phyloP scores from a whole-genome alignment of 805 yeast species.

The Saturnispora zaruensis region DNA sequence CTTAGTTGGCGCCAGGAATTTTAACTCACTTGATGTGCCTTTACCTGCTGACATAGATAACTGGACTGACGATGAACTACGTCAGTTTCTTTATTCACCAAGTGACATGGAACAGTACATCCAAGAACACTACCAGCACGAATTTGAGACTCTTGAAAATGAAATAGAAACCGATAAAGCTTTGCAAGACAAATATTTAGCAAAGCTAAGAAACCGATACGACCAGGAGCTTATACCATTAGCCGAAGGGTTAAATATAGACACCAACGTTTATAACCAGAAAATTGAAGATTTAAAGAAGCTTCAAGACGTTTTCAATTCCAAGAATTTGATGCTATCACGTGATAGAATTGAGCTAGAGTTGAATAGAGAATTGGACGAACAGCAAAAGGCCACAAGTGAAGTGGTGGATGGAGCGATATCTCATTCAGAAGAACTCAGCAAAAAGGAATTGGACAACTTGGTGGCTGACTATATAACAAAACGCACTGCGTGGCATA shows the following conservation, averaged over 20 bases:
- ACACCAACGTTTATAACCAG: conserved; percentile 2
- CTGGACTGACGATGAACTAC: conserved; percentile 4
- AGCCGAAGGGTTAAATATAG: conserved; percentile 1
- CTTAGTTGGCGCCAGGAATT: not conserved
- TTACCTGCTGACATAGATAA: not conserved
- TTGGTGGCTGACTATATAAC: conserved; percentile 41
- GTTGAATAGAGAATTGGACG: conserved; percentile 3
- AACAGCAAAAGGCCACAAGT: conserved; percentile 7
- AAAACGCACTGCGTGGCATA: conserved; percentile 35
- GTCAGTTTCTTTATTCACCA: conserved; percentile 2
- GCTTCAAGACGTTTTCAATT: conserved; percentile 1
- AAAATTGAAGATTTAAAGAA: not conserved
- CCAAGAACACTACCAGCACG: conserved; percentile 10
- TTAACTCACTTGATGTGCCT: conserved; percentile 2
- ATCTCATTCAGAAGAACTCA: conserved; percentile 2
- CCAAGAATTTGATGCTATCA: not conserved
- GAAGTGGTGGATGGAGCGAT: conserved; percentile 1
- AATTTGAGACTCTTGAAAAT: conserved; percentile 10
- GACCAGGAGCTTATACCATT: conserved; percentile 3
- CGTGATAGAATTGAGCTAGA: not conserved
- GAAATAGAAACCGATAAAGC: conserved; percentile 29
- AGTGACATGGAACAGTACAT: conserved; percentile 18
- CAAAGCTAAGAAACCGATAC: conserved; percentile 20
- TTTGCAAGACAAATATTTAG: conserved; percentile 31
- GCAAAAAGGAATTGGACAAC: conserved; percentile 24